Evolutionary conservation across 179 eudicot species (phyloP), one percentile per base, ranked within the genome.

Genomic region (Patellifolia procumbens): DNA sequence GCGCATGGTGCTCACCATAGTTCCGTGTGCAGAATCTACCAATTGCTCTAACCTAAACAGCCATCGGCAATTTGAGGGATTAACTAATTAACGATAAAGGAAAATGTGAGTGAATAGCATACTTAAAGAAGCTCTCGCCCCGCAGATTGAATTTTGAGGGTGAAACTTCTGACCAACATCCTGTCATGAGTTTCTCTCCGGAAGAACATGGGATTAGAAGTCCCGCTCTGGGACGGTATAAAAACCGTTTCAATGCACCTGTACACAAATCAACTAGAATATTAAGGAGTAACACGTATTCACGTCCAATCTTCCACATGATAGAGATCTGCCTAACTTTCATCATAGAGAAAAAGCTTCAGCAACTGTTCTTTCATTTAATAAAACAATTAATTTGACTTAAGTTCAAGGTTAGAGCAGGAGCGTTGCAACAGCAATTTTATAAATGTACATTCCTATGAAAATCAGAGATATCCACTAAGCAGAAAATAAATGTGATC

Each of bases 101-200:
- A 15, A 11, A 59, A 56, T 3, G 1, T 0, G 60, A 8, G 55
- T 0, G 32, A 48, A 13, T 70, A 49, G 49, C 86, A 61, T 90
- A 89, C 97, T 85, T 92, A 35, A 92, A 90, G 79, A 70, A 92
- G 71, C 70, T 87, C 5, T 78, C 83, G 17, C 95, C 89, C 20
- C 95, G 90, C n/a, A 92, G 87, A 76, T 86, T 85, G 75, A 92
- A 90, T 26, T 76, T 86, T 3, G 94, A 90, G 39, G 97, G 91
- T 79, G 78, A 81, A 70, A 92, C 81, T 81, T 82, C 83, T 39
- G 86, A 84, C 97, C 97, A 90, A 81, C 85, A 78, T 80, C 92
- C 95, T 55, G 88, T 32, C 42, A 74, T 79, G 29, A 83, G 84
- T 76, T 84, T 92, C 74, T 78, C 89, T 51, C 87, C 89, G 52